Evolutionary conservation across 106 monocot genomes (phyloP), one percentile per base, ranked within the genome.

Genomic region (Amphibolis antarctica): DNA sequence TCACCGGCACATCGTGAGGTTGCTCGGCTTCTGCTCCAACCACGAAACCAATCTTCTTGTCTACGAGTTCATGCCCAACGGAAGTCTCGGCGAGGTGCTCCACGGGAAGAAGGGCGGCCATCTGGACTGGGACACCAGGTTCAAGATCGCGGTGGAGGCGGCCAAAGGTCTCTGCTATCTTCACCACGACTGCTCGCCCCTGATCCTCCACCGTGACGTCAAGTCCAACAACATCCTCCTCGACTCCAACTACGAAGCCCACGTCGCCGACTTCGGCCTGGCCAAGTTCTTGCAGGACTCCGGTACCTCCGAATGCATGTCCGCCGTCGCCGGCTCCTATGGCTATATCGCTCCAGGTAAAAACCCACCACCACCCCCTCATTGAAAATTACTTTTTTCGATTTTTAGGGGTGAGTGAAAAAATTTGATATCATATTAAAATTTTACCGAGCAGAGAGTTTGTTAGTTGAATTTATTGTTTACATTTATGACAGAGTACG

Each of bases 211-310:
- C 53, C 77, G 90, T 12, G 90, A 91, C 50, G 86, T 91, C 9
- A 91, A 91, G 71, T 91, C 90, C 44, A 86, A 85, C 71, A 91
- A 91, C 74, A 91, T 91, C 22, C 78, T 91, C 19, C 86, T 91
- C 9, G 82, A 85, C 62, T 68, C 77, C 68, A 80, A 78, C 27
- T 81, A 75, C 31, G 85, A 81, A 65, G 80, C 85, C 18, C 85
- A 85, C 47, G 85, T 85, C 10, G 85, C 85, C 0, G 85, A 85
- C 57, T 85, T 85, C 42, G 85, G 85, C 5, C 78, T 85, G 5
- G 85, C 85, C 67, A 80, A 81, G 85, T 85, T 85, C 85, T 60
- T 89, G 69, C 82, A 74, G 64, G 82, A 82, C 21, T 82, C 85
- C 25, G 89, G 85, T 5, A 64, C 80, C 10, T 89, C 89, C 11